Conservation (phyloP, 805 yeast species). For the Wickerhamomyces tratensis region DNA sequence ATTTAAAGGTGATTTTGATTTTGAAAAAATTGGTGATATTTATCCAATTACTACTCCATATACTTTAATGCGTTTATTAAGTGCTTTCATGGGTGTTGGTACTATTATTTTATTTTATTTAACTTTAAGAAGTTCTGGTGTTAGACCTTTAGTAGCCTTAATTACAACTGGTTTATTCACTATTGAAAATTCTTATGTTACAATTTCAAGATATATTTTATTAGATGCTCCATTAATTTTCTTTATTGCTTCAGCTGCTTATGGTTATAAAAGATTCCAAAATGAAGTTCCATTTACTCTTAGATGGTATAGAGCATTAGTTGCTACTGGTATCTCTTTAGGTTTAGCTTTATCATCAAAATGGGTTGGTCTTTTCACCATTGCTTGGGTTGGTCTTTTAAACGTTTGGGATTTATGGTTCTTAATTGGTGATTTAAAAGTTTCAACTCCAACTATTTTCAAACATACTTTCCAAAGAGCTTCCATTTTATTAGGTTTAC, state of each 20-base stretch:
- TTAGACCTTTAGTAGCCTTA: constrained; percentile 52
- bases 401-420: constrained; percentile 63
- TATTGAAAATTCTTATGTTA: constrained; percentile 57
- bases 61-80: constrained; percentile 56
- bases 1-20: constrained; percentile 60
- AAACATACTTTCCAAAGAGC: constrained; percentile 45
- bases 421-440: constrained; percentile 57
- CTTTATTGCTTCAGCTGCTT: constrained; percentile 65
- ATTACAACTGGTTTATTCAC: constrained; percentile 45
- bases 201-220: constrained; percentile 67
- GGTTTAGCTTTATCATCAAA: constrained; percentile 70
- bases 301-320: constrained; percentile 48
- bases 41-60: constrained; percentile 55
- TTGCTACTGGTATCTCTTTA: constrained; percentile 57
- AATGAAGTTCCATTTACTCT: constrained; percentile 49
- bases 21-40: constrained; percentile 53
- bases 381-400: constrained; percentile 65
- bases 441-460: constrained; percentile 31
- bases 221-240: constrained; percentile 70
- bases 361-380: constrained; percentile 80
- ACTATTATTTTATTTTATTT: constrained; percentile 58
- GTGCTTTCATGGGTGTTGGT: constrained; percentile 59
- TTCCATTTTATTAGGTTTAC: constrained; percentile 44
- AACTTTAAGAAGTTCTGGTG: constrained; percentile 65
- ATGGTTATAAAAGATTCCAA: constrained; percentile 58